These are phyloP conservation scores for Pyrus hybrid DNA, from an alignment of 331 rosid species.

Conservation along the genomic window DNA sequence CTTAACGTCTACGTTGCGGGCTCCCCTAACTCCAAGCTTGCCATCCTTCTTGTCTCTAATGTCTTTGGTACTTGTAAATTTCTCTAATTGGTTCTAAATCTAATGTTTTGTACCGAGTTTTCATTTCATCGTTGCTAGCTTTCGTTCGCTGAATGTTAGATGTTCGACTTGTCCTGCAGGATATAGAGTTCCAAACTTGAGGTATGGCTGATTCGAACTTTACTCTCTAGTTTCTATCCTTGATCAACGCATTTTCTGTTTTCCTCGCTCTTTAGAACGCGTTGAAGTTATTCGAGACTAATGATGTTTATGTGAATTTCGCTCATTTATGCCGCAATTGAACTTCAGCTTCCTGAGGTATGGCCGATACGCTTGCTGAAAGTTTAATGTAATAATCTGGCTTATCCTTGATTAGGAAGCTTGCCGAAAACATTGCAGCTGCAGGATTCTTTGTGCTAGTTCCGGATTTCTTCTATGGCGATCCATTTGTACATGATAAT, in stretches of 20 bases:
- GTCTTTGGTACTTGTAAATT: conserved; percentile 30
- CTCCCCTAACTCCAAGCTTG: conserved; percentile 35
- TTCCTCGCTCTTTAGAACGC: no score
- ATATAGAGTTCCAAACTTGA: conserved; percentile 8
- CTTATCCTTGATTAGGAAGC: conserved; percentile 2
- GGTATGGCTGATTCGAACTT: not conserved
- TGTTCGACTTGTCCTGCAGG: not conserved
- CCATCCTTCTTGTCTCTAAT: conserved; percentile 52
- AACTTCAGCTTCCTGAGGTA: no score
- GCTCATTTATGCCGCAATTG: no score
- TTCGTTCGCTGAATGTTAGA: not conserved
- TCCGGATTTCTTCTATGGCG: conserved; percentile 3
- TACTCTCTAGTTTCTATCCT: not conserved
- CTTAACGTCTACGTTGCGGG: conserved; percentile 38
- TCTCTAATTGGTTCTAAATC: not conserved
- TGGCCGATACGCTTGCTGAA: no score
- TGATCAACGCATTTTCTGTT: not conserved
- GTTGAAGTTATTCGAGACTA: no score
- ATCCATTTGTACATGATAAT: not conserved
- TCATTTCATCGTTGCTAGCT: not conserved
- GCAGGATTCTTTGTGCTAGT: not conserved
- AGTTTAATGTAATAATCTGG: not conserved
- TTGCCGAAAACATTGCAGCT: conserved; percentile 1
- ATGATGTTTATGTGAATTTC: no score
- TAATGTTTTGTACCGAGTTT: not conserved